phyloP scores from a whole-genome alignment of 345 rosid species.

The Euphorbia pulcherrima region DNA sequence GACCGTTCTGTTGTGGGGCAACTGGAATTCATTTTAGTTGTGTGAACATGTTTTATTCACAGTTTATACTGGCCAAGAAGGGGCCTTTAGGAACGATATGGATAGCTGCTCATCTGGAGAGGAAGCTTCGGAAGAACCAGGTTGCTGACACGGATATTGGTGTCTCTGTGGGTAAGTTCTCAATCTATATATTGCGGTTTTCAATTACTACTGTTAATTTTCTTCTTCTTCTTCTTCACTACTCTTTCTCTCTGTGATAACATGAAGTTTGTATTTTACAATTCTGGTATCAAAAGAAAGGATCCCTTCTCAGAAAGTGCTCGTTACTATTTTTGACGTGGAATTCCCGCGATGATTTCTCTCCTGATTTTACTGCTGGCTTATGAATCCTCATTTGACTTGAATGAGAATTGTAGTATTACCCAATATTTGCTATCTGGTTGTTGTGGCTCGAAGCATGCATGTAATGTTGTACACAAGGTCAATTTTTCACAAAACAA shows the following conservation, averaged over 20 bases:
- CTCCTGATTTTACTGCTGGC: not conserved
- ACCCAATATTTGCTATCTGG: not conserved
- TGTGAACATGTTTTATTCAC: conserved; percentile 86
- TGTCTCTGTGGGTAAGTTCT: conserved; percentile 86
- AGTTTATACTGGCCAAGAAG: conserved; percentile 98
- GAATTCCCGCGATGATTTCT: not conserved
- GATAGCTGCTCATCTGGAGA: conserved; percentile 99
- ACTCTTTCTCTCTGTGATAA: not conserved
- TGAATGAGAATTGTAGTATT: too few species aligned
- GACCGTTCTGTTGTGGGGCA: too few species aligned
- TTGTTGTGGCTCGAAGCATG: not conserved
- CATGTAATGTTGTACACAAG: not conserved
- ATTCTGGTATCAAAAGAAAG: not conserved
- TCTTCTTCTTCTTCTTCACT: not conserved
- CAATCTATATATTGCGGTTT: too few species aligned
- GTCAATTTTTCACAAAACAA: not conserved
- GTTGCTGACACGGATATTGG: conserved; percentile 99
- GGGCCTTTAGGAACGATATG: conserved; percentile 99
- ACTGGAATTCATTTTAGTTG: conserved; percentile 23
- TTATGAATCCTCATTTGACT: too few species aligned
- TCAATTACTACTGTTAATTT: not conserved
- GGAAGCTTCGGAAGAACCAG: conserved; percentile 99
- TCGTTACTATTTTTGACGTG: not conserved
- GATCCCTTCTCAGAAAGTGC: not conserved
- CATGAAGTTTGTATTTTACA: not conserved